Base-by-base conservation (phyloP, 352 stramenopile genomes). In the Globisporangium rhizosaccharum region DNA sequence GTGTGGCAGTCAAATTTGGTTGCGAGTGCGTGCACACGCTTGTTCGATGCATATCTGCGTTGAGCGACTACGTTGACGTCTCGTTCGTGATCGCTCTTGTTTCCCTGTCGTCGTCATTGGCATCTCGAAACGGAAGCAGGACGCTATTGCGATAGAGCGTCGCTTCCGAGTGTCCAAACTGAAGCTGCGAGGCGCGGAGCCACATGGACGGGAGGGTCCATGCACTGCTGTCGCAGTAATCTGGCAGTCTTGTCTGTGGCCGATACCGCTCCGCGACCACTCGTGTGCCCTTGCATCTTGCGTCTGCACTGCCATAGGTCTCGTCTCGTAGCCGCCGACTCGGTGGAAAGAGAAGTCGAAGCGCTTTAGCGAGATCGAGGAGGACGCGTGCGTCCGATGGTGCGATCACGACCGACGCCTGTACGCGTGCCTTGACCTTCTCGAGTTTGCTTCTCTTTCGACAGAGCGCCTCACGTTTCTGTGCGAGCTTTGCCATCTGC, bases 401-500 rank as follows among this genome's bases (percentile, higher is more conserved):
- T 1, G 15, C 11, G 39, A 45, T 14, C 15, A 45, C 39, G 10
- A 18, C 39, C 3, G 39, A 45, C 39, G 10, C 60, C 55, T 66
- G 66, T 25, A 83, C 56, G 33, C 80, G 82, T 0, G 68, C 59
- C 33, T 80, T 80, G 36, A 61, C 59, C 46, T 75, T 87, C 58
- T 85, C 77, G 12, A 87, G 51, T 51, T 68, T 75, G 30, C 66
- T 57, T 33, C 84, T 30, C 12, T 67, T 82, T 85, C 41, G 82
- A 65, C 2, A 88, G 53, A 36, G 30, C 33, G 66, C 62, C 2
- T 33, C 30, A 30, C 74, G 66, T 51, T 72, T 73, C 57, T 86
- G 85, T 14, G 65, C 18, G 2, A 88, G 59, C 42, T 75, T 82
- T 6, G 64, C 62, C 45, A 88, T 68, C 52, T 86, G 66, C 2